Conservation (phyloP, 805 yeast genomes). For the Candida nanaspora region DNA sequence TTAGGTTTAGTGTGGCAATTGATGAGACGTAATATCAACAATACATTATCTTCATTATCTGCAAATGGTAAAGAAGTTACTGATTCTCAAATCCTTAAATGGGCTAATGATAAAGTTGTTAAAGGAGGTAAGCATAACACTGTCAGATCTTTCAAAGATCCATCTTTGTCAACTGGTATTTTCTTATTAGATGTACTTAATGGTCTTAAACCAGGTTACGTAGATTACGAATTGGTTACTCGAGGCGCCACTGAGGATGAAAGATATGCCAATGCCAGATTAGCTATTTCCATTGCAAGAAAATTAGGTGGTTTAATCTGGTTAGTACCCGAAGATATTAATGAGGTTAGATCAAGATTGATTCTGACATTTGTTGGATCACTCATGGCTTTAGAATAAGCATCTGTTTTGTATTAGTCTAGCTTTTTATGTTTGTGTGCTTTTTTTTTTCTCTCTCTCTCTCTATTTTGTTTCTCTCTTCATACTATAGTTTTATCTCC, state of each 20-base stretch:
- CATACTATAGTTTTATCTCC: too few species aligned
- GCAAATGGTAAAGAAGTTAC: slow-evolving; percentile 68
- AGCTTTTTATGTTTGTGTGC: neutral
- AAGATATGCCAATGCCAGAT: slow-evolving; percentile 86
- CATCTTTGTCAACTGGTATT: slow-evolving; percentile 66
- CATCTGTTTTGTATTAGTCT: neutral
- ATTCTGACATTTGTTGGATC: slow-evolving; percentile 93
- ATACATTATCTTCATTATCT: slow-evolving; percentile 69
- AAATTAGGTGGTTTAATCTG: slow-evolving; percentile 96
- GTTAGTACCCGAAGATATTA: slow-evolving; percentile 99
- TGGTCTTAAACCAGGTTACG: slow-evolving; percentile 96
- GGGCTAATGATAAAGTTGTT: slow-evolving; percentile 85
- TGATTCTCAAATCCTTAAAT: slow-evolving; percentile 80
- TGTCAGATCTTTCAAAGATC: slow-evolving; percentile 82
- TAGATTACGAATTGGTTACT: slow-evolving; percentile 86
- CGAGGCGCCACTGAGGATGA: slow-evolving; percentile 79
- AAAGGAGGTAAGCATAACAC: slow-evolving; percentile 76
- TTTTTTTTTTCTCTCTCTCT: neutral
- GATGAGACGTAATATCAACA: slow-evolving; percentile 91
- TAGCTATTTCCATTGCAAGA: slow-evolving; percentile 97
- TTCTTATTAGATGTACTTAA: slow-evolving; percentile 85
- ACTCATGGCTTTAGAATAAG: slow-evolving; percentile 60
- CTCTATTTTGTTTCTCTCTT: neutral
- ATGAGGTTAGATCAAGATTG: slow-evolving; percentile 90
- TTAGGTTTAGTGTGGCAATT: slow-evolving; percentile 96